Evolutionary conservation across 2,329 filamentous ascomycete species (phyloP), one percentile per base, ranked within the genome.

Genomic region (Fusarium lateritium): DNA sequence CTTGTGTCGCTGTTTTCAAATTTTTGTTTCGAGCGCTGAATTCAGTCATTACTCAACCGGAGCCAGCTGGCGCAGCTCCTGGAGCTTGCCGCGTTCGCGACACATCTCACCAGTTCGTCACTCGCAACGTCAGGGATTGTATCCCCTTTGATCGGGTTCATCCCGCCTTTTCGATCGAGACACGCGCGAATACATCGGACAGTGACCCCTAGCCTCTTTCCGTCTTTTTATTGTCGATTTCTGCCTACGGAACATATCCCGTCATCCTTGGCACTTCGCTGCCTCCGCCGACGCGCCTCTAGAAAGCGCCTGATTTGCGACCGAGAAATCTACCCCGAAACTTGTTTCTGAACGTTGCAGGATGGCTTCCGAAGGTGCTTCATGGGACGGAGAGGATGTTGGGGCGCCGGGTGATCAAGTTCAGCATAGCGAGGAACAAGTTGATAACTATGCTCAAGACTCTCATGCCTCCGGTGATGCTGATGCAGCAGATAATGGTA

Each of bases 361-460:
- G 47, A 81, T 81, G 80, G 77, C 79, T 68, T 79, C 80, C 65
- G 79, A 81, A 71, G 80, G 80, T 76, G 78, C 76, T 77, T 77
- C 82, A 70, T 88, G 85, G 84, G 83, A 81, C 76, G 83, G 85
- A 78, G 82, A 84, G 80, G 84, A 84, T 79, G 83, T 83, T 79
- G 84, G 81, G 74, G 82, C 83, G 75, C 83, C 85, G 79, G 88
- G 87, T 78, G 84, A 83, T 76, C 83, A 85, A 79, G 81, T 77
- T 80, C 83, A 86, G 79, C 81, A 83, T 84, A 86, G 84, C 80
- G 83, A 85, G 77, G 80, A 85, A 80, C 79, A 86, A 82, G 82
- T 80, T 80, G 80, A 86, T 82, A 82, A 84, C 76, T 78, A 79
- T 82, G 81, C 80, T 72, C 79, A 80, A 78, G 78, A 80, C 73